These are phyloP conservation scores for Nothopassalora personata DNA, from an alignment of 2,329 filamentous ascomycete genomes.

Conservation along the genomic window DNA sequence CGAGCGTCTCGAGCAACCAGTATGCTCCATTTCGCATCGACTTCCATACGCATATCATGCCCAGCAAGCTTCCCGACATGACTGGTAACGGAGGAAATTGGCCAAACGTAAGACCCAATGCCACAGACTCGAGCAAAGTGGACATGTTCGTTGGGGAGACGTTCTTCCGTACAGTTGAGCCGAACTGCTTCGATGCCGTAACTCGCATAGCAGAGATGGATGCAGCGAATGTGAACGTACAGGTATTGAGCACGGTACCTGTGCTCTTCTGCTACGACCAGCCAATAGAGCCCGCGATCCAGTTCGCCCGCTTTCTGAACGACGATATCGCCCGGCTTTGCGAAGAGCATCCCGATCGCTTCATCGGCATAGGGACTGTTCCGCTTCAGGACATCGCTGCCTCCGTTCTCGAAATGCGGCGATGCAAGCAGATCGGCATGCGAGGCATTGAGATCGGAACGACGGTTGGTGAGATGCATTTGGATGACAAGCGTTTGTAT, in stretches of 20 bases:
- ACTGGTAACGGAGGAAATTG: slow-evolving; percentile 1
- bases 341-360: slow-evolving; percentile 1
- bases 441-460: slow-evolving; percentile 11
- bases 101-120: slow-evolving; percentile 6
- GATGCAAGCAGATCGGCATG: slow-evolving; percentile 8
- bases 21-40: slow-evolving; percentile 6
- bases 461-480: slow-evolving; percentile 2
- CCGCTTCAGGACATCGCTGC: slow-evolving; percentile 8
- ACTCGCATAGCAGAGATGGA: slow-evolving; percentile 9
- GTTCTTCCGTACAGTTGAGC: slow-evolving; percentile 11
- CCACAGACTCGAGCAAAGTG: slow-evolving; percentile 2
- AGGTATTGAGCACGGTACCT: slow-evolving; percentile 11
- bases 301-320: slow-evolving; percentile 9
- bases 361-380: slow-evolving; percentile 9
- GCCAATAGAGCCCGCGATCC: slow-evolving; percentile 4
- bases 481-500: slow-evolving; percentile 5
- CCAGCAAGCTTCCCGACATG: slow-evolving; percentile 6
- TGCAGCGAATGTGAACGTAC: slow-evolving; percentile 4
- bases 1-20: background rate
- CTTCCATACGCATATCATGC: slow-evolving; percentile 14
- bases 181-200: slow-evolving; percentile 11
- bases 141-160: slow-evolving; percentile 13
- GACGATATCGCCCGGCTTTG: slow-evolving; percentile 9
- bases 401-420: slow-evolving; percentile 5
- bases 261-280: slow-evolving; percentile 13